Percentiles rank a stretch among this genome's conserved stretches.
Conservation (phyloP, 2,329 filamentous ascomycete genomes). For the Teratosphaeria nubilosa region DNA sequence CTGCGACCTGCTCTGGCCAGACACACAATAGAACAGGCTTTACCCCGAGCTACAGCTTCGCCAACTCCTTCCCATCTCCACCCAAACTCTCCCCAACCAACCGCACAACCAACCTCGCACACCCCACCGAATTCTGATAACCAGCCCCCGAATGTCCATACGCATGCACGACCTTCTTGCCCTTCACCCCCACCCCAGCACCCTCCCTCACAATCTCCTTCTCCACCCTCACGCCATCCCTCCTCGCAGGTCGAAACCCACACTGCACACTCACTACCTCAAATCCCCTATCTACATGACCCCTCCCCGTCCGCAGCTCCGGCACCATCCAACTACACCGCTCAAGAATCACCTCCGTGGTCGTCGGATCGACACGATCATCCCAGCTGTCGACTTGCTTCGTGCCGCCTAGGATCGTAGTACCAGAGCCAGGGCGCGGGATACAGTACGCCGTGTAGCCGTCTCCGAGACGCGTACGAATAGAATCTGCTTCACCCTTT, state of each 20-base stretch:
- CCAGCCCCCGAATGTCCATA: conserved; percentile 41
- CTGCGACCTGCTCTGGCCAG: not conserved
- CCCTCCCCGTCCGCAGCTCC: conserved; percentile 23
- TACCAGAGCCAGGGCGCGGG: conserved; percentile 30
- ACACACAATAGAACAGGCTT: no score
- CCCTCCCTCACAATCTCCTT: conserved; percentile 21
- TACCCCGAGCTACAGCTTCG: not conserved
- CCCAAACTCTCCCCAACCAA: conserved; percentile 19
- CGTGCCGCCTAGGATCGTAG: conserved; percentile 37
- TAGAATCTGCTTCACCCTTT: conserved; percentile 28
- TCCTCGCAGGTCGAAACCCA: conserved; percentile 35
- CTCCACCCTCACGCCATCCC: conserved; percentile 35
- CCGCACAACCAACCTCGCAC: conserved; percentile 16
- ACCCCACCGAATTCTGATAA: conserved; percentile 26
- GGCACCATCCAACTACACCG: conserved; percentile 26
- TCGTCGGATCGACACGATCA: conserved; percentile 21
- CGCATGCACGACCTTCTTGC: conserved; percentile 32
- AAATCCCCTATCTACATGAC: conserved; percentile 24
- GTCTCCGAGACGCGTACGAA: conserved; percentile 22
- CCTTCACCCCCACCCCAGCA: conserved; percentile 5
- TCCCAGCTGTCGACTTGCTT: conserved; percentile 31
- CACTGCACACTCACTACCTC: conserved; percentile 35
- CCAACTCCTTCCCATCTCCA: not conserved
- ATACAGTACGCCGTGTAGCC: conserved; percentile 31
- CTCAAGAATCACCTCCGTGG: conserved; percentile 29